Percentiles rank a stretch among this genome's conserved stretches.
These are phyloP conservation scores for Neopestalotiopsis rosae DNA, from an alignment of 2,329 filamentous ascomycete species.

Conservation along the genomic window DNA sequence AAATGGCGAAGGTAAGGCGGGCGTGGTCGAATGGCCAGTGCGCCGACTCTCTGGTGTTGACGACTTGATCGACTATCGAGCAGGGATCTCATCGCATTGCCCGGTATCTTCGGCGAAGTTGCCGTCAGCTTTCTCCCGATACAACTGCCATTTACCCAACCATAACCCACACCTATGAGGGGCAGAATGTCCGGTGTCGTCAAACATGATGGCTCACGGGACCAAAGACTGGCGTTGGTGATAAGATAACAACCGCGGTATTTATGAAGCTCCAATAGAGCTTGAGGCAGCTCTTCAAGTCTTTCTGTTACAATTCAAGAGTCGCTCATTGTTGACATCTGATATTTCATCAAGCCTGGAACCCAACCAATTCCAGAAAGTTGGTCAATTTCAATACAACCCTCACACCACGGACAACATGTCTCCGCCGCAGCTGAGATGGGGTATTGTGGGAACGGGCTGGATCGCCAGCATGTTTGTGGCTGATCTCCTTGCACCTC, in stretches of 20 bases:
- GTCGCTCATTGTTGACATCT: background rate
- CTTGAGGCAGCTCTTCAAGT: background rate
- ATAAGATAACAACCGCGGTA: background rate
- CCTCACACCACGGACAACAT: background rate
- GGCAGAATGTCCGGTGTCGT: background rate
- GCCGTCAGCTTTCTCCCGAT: background rate
- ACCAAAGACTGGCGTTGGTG: background rate
- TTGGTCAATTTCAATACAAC: background rate
- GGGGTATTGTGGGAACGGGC: background rate
- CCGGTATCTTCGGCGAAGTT: conserved; percentile 1
- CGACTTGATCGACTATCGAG: background rate
- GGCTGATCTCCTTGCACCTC: background rate
- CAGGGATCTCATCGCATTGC: background rate
- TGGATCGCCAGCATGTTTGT: conserved; percentile 10
- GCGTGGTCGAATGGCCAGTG: too few species aligned
- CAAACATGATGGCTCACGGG: background rate
- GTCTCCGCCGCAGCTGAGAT: background rate
- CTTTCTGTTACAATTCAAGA: background rate
- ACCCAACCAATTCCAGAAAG: background rate
- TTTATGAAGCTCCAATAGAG: background rate
- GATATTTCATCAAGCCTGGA: background rate
- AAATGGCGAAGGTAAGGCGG: too few species aligned
- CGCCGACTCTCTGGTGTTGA: too few species aligned
- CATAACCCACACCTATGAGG: background rate
- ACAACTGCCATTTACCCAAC: background rate